Evolutionary conservation across 2,329 filamentous ascomycete species (phyloP).

Genomic region (Neobulgaria alba): DNA sequence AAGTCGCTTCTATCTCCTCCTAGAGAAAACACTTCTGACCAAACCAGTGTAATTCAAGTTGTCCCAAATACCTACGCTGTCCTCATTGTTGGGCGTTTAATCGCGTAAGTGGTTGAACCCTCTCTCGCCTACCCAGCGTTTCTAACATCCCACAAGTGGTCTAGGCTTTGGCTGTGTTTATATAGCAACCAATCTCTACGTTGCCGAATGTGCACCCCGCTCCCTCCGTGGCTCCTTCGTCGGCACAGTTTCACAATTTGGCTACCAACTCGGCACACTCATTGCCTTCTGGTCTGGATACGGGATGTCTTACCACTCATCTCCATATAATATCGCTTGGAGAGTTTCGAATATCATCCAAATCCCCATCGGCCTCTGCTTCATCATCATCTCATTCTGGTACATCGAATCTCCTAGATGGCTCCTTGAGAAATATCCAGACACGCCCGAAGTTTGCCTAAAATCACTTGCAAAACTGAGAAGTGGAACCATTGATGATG

Average conservation of each 20-base stretch:
- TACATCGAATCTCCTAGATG: slow-evolving; percentile 62
- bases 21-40: too few species aligned
- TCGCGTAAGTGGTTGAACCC: slow-evolving; percentile 30
- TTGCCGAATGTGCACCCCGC: slow-evolving; percentile 34
- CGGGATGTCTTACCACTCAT: slow-evolving; percentile 34
- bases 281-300: slow-evolving; percentile 38
- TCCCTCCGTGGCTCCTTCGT: slow-evolving; percentile 34
- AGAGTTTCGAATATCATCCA: slow-evolving; percentile 35
- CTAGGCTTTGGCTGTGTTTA: slow-evolving; percentile 35
- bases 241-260: slow-evolving; percentile 34
- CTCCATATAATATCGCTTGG: slow-evolving; percentile 36
- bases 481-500: slow-evolving; percentile 55
- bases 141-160: slow-evolving; percentile 21
- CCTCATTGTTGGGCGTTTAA: slow-evolving; percentile 32
- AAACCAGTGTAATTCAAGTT: slow-evolving; percentile 31
- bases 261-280: slow-evolving; percentile 35
- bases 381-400: slow-evolving; percentile 50
- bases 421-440: slow-evolving; percentile 49
- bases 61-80: slow-evolving; percentile 35
- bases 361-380: slow-evolving; percentile 35
- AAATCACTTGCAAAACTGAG: slow-evolving; percentile 49
- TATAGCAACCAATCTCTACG: slow-evolving; percentile 35
- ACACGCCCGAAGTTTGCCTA: slow-evolving; percentile 52
- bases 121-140: background rate
- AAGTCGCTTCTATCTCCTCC: slow-evolving; percentile 7